phyloP scores from a whole-genome alignment of 75 land plant species.

The Cryptomeria japonica region DNA sequence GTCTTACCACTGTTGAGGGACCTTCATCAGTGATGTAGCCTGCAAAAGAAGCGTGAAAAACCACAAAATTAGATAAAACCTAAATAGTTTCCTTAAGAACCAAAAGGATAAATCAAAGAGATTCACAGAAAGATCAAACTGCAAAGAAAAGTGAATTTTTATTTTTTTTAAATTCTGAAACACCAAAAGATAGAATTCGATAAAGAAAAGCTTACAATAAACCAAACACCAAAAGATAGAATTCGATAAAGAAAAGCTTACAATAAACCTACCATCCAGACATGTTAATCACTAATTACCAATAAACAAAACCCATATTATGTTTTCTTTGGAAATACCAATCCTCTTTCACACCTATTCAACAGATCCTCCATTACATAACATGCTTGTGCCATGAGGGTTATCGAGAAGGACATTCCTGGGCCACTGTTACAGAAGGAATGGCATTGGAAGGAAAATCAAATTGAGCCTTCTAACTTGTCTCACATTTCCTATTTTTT shows the following conservation, averaged over 20 bases:
- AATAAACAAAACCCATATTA: not conserved
- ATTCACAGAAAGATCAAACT: not conserved
- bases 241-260: not conserved
- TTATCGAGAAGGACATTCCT: not conserved
- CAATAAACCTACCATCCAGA: not conserved
- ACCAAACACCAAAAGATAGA: not conserved
- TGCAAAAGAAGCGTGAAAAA: not conserved
- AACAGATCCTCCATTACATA: not conserved
- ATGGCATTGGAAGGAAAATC: not conserved
- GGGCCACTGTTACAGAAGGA: not conserved
- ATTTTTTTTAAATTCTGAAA: not conserved
- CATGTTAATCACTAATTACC: not conserved
- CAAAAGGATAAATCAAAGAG: not conserved
- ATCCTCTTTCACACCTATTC: not conserved
- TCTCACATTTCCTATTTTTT: not conserved
- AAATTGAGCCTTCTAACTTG: not conserved
- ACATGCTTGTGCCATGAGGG: not conserved
- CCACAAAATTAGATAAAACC: not conserved
- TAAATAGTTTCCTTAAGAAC: not conserved
- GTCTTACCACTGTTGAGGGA: conserved; percentile 1
- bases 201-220: not conserved
- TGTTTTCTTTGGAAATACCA: not conserved
- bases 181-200: not conserved
- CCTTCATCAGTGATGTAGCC: conserved; percentile 1
- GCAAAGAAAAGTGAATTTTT: not conserved